phyloP scores from a whole-genome alignment of 202 grass and related monocot genomes.

The Zoysia matrella region DNA sequence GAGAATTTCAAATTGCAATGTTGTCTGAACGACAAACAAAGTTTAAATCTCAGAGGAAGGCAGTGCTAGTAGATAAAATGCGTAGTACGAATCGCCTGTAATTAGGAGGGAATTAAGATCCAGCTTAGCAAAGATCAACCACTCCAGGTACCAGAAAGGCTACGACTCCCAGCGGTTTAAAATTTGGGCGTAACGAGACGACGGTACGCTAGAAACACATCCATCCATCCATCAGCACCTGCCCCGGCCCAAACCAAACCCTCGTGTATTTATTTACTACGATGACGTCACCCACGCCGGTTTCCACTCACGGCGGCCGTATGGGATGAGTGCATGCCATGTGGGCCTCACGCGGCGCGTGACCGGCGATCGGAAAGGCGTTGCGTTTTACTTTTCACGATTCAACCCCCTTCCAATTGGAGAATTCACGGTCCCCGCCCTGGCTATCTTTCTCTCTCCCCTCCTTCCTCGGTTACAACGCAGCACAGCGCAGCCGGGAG shows the following conservation, averaged over 20 bases:
- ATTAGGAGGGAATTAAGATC: no score
- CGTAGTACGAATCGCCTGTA: no score
- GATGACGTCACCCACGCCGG: slow-evolving; percentile 8
- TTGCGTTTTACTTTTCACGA: neutral
- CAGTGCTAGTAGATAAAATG: no score
- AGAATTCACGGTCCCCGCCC: slow-evolving; percentile 55
- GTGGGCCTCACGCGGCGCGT: neutral
- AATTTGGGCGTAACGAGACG: no score
- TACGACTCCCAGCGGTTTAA: no score
- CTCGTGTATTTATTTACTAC: neutral
- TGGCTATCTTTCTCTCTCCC: neutral
- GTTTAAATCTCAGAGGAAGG: no score
- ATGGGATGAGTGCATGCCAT: neutral
- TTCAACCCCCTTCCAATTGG: neutral
- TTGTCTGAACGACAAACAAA: no score
- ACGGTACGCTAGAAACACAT: no score
- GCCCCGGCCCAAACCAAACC: neutral
- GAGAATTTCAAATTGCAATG: no score
- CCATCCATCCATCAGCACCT: no score
- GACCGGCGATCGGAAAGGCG: slow-evolving; percentile 8
- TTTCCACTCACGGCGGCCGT: slow-evolving; percentile 34
- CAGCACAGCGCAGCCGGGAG: neutral
- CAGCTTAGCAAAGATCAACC: no score
- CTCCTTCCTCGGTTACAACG: neutral
- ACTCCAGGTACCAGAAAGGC: no score